A percentile compares a stretch with the other conserved stretches of the same genome.
Conservation (phyloP, 139 green algal species). For the Nannochloris sp. region DNA sequence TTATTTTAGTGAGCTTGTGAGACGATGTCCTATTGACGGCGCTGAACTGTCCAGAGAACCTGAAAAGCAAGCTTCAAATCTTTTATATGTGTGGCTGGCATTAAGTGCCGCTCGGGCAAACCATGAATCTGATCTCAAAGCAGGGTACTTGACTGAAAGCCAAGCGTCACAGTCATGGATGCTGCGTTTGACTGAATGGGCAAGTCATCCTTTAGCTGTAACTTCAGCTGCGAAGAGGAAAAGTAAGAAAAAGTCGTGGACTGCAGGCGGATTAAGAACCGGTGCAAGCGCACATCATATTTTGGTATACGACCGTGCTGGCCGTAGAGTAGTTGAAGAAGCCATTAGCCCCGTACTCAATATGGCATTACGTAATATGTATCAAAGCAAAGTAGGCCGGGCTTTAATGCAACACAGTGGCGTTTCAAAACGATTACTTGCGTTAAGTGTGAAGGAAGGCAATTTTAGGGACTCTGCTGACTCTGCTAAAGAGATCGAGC, state of each 20-base stretch:
- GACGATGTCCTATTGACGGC: slow-evolving; percentile 34
- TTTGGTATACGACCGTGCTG: slow-evolving; percentile 30
- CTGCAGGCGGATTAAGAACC: slow-evolving; percentile 21
- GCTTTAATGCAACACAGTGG: slow-evolving; percentile 19
- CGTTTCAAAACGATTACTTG: neutral
- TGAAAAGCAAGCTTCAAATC: slow-evolving; percentile 25
- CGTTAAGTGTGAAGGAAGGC: neutral
- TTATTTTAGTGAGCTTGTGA: slow-evolving; percentile 13
- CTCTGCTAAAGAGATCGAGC: slow-evolving; percentile 16
- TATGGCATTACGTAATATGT: slow-evolving; percentile 42
- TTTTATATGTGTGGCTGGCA: slow-evolving; percentile 39
- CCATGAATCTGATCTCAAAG: slow-evolving; percentile 1
- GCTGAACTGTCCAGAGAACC: slow-evolving; percentile 24
- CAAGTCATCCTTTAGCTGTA: slow-evolving; percentile 21
- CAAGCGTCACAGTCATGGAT: slow-evolving; percentile 36
- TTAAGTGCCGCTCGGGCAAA: neutral
- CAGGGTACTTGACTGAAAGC: slow-evolving; percentile 31
- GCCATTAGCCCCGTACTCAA: slow-evolving; percentile 19
- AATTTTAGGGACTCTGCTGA: neutral
- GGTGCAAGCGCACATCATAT: slow-evolving; percentile 29
- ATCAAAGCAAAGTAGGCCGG: slow-evolving; percentile 24
- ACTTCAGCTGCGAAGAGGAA: neutral
- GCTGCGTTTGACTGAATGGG: slow-evolving; percentile 40
- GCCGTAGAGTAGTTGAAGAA: slow-evolving; percentile 35
- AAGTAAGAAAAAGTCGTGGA: slow-evolving; percentile 13